Evolutionary conservation across 176 grass and related monocot species (phyloP).

Genomic region (Aegilops bicornis): DNA sequence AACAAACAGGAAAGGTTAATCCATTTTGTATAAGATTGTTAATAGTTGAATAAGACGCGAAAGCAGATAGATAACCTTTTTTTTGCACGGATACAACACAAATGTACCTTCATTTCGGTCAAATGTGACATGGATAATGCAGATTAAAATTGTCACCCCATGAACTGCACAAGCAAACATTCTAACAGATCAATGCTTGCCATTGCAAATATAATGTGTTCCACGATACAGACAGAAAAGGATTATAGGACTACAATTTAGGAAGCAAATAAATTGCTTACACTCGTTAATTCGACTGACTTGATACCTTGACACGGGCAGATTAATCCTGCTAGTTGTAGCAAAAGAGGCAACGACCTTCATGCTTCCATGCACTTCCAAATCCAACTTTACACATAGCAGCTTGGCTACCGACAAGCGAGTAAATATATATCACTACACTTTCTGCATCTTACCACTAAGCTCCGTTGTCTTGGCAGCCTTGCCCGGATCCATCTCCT

Average conservation of each 20-base stretch:
- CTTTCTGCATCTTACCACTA: constrained; percentile 14
- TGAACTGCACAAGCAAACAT: background rate
- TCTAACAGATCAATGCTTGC: background rate
- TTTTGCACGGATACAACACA: background rate
- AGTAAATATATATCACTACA: constrained; percentile 7
- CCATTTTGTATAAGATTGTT: background rate
- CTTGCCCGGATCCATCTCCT: constrained; percentile 27
- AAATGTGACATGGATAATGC: background rate
- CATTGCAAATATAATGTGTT: constrained; percentile 17
- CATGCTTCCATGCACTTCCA: background rate
- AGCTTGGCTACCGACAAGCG: background rate
- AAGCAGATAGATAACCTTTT: background rate
- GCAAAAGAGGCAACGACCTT: constrained; percentile 6
- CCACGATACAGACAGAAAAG: background rate
- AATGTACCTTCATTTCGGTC: background rate
- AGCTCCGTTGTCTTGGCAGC: background rate
- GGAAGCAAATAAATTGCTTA: background rate
- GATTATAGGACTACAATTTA: background rate
- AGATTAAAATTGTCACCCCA: background rate
- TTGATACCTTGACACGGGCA: background rate
- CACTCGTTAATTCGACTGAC: background rate
- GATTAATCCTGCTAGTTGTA: constrained; percentile 6
- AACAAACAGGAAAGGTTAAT: background rate
- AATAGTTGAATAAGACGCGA: background rate
- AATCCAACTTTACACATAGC: constrained; percentile 12